Evolutionary conservation across 495 filamentous ascomycete genomes (phyloP), one percentile per base, ranked within the genome.

Genomic region (Parmelia sp.): DNA sequence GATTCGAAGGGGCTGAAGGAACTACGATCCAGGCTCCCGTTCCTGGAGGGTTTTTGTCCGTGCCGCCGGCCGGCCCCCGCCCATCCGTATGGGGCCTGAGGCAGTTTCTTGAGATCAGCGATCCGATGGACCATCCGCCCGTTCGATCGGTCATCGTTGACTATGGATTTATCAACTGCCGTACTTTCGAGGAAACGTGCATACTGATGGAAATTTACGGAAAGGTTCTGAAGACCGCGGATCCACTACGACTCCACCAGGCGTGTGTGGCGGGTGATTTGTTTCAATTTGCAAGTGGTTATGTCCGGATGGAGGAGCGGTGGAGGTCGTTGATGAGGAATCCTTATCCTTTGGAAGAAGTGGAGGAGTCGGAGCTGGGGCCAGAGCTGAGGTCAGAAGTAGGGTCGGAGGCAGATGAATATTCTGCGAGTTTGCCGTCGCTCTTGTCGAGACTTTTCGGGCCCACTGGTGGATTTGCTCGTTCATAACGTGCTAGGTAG

Each of bases 81-180:
- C 72, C 61, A 44, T 74, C 71, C 45, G 71, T 74, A 64, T 74
- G 71, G 72, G 45, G 51, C 47, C 64, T 74, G 57, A 74, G 71
- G 61, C 72, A 74, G 59, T 74, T 72, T 60, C 36, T 74, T 59
- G 71, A 64, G 62, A 70, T 71, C 37, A 69, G 58, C 42, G 65
- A 71, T 53, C 66, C 62, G 39, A 63, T 68, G 25, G 67, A 70
- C 29, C 65, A 66, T 67, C 67, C 67, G 44, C 72, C 72, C 36
- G 58, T 65, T 63, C 49, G 35, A 62, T 57, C 71, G 19, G 65
- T 71, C 33, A 53, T 65, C 40, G 58, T 66, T 65, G 72, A 74
- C 66, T 74, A 71, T 61, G 72, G 69, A 49, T 72, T 74, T 60
- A 60, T 71, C 35, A 74, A 74, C 57, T 74, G 72, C 62, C 59